Conservation (phyloP, 192 early-diverging fungal species). For the Coemansia sp. region DNA sequence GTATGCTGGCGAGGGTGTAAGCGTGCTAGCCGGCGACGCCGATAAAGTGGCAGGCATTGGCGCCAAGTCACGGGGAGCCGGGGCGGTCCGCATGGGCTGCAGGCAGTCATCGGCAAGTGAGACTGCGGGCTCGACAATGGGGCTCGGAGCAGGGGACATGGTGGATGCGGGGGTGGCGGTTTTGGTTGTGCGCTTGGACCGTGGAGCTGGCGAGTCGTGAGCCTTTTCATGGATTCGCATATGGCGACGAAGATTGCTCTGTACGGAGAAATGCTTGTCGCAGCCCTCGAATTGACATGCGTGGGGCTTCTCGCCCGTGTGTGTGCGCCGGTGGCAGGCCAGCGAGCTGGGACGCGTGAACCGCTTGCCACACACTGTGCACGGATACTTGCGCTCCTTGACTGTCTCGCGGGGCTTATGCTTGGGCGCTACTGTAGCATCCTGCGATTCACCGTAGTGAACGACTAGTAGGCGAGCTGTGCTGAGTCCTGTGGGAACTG, state of each 20-base stretch:
- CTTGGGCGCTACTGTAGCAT: not conserved
- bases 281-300: slow-evolving; percentile 42
- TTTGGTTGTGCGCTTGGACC: not conserved
- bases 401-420: slow-evolving; percentile 12
- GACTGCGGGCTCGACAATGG: not conserved
- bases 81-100: slow-evolving; percentile 7
- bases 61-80: not conserved
- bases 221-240: slow-evolving; percentile 45
- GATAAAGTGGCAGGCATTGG: not conserved
- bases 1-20: slow-evolving; percentile 1
- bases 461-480: not conserved
- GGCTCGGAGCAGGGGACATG: not conserved
- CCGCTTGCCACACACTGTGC: slow-evolving; percentile 38
- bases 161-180: slow-evolving; percentile 1
- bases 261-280: slow-evolving; percentile 50
- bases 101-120: not conserved
- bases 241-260: slow-evolving; percentile 48
- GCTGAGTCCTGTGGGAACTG: not conserved
- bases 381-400: slow-evolving; percentile 51
- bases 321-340: slow-evolving; percentile 50
- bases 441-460: not conserved
- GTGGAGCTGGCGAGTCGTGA: not conserved
- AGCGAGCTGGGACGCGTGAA: slow-evolving; percentile 47
- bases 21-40: not conserved
- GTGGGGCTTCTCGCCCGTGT: slow-evolving; percentile 55